Base-by-base conservation (phyloP, 1,139 yeast genomes). In the Geotrichum fermentans region DNA sequence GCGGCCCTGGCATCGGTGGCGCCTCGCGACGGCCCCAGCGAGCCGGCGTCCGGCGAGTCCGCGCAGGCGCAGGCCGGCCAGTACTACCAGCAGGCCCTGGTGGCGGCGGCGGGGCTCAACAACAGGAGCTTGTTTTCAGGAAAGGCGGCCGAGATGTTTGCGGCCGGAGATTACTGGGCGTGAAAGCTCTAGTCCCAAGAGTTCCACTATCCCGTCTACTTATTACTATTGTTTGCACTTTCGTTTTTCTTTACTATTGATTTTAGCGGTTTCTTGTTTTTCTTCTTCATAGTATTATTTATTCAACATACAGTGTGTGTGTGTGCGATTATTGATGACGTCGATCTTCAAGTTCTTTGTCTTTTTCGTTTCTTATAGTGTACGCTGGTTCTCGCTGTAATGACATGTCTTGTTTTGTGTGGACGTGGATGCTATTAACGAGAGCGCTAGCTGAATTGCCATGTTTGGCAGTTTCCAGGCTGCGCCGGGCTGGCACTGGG, bases 131-230 rank as follows among this genome's bases (percentile, higher is more conserved):
- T 76, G 47, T 62, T 73, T 54, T 66, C 75, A 34, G 80, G 80
- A 48, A 72, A 69, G 56, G 78, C 79, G 44, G 72, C 77, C 53
- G 80, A 76, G 63, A 76, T 76, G 76, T 74, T 77, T 38, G 40
- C 20, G 6, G 17, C 10, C 16, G 34, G 34, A 6, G 30, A 26
- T 26, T 26, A 8, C 13, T 26, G 30, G 30, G 30, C 30, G 8
- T 26, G 30, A 26, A 30, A 14, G 14, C 7, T 8, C 34, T 5
- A n/a, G n/a, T n/a, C n/a, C n/a, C n/a, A n/a, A n/a, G n/a, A n/a
- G n/a, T n/a, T n/a, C n/a, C n/a, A n/a, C n/a, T n/a, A n/a, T n/a
- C n/a, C n/a, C n/a, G n/a, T n/a, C n/a, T n/a, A n/a, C n/a, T n/a
- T n/a, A n/a, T n/a, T n/a, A n/a, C n/a, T n/a, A n/a, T n/a, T n/a